phyloP scores from a whole-genome alignment of 306 rosid genomes.

The Quercus aquifolioides region DNA sequence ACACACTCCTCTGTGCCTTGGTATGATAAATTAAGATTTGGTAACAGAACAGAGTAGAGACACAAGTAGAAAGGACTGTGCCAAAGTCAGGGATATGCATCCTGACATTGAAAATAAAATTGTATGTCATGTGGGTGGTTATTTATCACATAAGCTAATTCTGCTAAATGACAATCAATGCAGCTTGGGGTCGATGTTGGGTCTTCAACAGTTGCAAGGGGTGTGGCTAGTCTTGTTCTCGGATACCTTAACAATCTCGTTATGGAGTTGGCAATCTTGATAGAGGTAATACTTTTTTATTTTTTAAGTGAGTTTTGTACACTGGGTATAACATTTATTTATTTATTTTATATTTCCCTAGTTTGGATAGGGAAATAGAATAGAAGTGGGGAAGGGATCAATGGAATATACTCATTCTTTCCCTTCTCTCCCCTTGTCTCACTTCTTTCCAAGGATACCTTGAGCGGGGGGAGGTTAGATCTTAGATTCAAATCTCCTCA shows the following conservation, averaged over 20 bases:
- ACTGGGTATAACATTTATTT: too few species aligned
- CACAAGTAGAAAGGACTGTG: neutral
- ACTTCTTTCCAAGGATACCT: too few species aligned
- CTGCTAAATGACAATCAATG: neutral
- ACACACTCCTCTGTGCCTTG: neutral
- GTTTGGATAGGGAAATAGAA: too few species aligned
- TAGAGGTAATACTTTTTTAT: conserved; percentile 50
- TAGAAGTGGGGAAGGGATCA: too few species aligned
- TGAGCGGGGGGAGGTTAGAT: too few species aligned
- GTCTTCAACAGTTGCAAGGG: conserved; percentile 84
- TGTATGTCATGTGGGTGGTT: neutral
- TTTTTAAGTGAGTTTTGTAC: too few species aligned
- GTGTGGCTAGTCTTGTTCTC: conserved; percentile 73
- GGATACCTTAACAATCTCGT: conserved; percentile 85
- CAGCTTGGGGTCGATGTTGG: conserved; percentile 69
- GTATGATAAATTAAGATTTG: neutral
- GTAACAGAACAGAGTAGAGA: neutral
- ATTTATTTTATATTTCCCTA: too few species aligned
- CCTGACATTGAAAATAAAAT: too few species aligned
- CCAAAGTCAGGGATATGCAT: too few species aligned
- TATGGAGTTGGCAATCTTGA: conserved; percentile 85
- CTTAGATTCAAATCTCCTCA: too few species aligned
- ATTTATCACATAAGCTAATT: neutral
- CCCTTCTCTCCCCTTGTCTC: too few species aligned
- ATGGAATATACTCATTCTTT: too few species aligned